phyloP scores from a whole-genome alignment of 148 eudicot genomes.

The Amaranthus hypochondriacus region DNA sequence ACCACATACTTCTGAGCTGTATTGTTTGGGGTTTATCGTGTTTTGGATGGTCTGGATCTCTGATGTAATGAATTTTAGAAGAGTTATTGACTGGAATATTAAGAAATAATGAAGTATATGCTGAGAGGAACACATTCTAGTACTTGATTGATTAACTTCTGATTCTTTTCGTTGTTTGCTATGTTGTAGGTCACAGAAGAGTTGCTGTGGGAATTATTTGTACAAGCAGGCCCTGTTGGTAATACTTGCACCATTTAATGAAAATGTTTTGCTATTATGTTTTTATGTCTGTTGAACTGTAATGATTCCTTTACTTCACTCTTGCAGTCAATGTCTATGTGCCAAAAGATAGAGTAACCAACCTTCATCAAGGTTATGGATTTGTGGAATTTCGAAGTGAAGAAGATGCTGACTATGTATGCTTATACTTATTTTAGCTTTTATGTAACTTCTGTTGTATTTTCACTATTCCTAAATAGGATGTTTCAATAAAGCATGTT shows the following conservation, averaged over 20 bases:
- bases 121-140: neutral
- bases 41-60: neutral
- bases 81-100: neutral
- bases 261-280: neutral
- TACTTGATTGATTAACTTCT: neutral
- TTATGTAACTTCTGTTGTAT: neutral
- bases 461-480: slow-evolving; percentile 1
- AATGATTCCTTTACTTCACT: neutral
- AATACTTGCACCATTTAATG: slow-evolving; percentile 5
- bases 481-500: neutral
- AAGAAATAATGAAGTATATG: neutral
- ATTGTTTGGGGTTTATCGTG: neutral
- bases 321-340: slow-evolving; percentile 92
- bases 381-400: slow-evolving; percentile 97
- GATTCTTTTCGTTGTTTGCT: neutral
- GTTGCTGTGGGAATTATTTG: slow-evolving; percentile 84
- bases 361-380: slow-evolving; percentile 98
- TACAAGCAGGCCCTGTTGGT: slow-evolving; percentile 97
- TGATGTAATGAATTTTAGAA: neutral
- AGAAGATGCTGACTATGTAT: slow-evolving; percentile 99
- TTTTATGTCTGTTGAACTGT: neutral
- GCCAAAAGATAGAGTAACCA: slow-evolving; percentile 98
- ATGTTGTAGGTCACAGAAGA: slow-evolving; percentile 63
- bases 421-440: slow-evolving; percentile 19
- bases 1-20: neutral